Conservation (phyloP, 2,329 filamentous ascomycete genomes). For the Epichloe sp. region DNA sequence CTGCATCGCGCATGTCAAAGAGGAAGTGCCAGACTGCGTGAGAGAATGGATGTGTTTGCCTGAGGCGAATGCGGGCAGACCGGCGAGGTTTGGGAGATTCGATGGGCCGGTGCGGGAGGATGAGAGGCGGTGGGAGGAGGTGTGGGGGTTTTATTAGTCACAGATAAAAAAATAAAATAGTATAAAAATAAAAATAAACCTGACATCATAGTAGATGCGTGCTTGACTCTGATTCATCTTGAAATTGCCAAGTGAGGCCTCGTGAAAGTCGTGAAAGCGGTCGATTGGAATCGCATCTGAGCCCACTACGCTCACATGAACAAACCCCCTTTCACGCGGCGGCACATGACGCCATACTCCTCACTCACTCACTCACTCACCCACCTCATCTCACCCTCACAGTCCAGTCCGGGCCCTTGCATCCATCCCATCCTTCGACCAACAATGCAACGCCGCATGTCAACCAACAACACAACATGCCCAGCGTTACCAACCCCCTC, state of each 20-base stretch:
- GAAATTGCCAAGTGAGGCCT: no score
- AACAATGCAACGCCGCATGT: neutral
- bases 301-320: neutral
- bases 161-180: no score
- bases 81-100: slow-evolving; percentile 52
- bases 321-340: no score
- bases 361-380: no score
- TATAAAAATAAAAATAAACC: no score
- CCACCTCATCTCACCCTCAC: neutral
- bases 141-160: slow-evolving; percentile 37
- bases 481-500: neutral
- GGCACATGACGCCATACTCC: neutral
- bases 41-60: slow-evolving; percentile 79
- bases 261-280: no score
- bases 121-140: slow-evolving; percentile 46
- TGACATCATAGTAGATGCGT: no score
- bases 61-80: slow-evolving; percentile 49
- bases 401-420: neutral
- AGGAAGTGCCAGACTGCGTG: slow-evolving; percentile 77
- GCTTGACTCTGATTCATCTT: no score
- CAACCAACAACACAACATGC: neutral
- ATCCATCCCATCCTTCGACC: neutral
- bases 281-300: neutral
- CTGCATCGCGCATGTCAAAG: slow-evolving; percentile 82
- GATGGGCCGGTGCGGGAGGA: slow-evolving; percentile 46